phyloP scores from a whole-genome alignment of 225 moss, liverwort and hornwort species.

The Pleurozium schreberi region DNA sequence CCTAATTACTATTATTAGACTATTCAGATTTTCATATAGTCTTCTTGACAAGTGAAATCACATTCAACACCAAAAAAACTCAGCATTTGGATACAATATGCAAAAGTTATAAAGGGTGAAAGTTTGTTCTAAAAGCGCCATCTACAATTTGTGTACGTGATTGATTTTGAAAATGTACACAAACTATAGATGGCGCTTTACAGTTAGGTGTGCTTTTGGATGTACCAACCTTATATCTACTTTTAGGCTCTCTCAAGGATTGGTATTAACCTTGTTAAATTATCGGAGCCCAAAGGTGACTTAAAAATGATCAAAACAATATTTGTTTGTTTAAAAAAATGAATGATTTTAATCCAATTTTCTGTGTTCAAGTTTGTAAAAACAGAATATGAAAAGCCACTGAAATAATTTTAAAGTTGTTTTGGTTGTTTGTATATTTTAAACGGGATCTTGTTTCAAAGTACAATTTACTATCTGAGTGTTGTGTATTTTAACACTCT shows the following conservation, averaged over 20 bases:
- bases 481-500: neutral
- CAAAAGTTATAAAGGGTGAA: too few relatives aligned
- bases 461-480: fast-evolving
- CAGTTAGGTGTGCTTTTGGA: too few relatives aligned
- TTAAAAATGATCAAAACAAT: neutral
- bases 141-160: too few relatives aligned
- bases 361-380: neutral
- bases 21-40: too few relatives aligned
- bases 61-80: too few relatives aligned
- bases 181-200: too few relatives aligned
- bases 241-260: neutral
- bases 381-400: neutral
- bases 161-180: too few relatives aligned
- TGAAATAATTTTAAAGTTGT: neutral
- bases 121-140: too few relatives aligned
- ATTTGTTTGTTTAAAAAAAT: neutral
- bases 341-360: neutral
- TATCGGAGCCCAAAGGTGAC: neutral
- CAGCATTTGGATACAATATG: too few relatives aligned
- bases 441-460: neutral
- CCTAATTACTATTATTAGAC: too few relatives aligned
- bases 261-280: neutral
- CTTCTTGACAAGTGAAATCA: too few relatives aligned
- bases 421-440: neutral
- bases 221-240: too few relatives aligned